Conservation (phyloP, 1,284 basidiomycete genomes). For the Moniliella sp. region DNA sequence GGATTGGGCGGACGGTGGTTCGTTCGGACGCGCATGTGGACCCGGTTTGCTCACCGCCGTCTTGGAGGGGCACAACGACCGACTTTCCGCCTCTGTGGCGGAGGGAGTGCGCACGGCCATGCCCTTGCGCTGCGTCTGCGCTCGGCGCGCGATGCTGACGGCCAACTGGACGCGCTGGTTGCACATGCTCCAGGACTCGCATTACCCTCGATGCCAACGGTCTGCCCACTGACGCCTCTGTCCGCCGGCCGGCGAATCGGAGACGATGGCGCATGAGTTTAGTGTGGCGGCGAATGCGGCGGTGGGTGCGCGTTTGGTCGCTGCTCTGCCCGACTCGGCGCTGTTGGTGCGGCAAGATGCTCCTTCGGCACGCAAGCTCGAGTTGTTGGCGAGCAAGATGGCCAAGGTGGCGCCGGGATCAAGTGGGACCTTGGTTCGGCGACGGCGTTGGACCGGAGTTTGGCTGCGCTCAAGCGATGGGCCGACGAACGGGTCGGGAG, state of each 20-base stretch:
- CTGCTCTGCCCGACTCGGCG: conserved; percentile 81
- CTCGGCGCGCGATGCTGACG: no score
- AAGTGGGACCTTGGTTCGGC: conserved; percentile 57
- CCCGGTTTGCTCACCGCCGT: no score
- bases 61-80: no score
- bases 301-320: conserved; percentile 75
- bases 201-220: conserved; percentile 54
- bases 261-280: conserved; percentile 77
- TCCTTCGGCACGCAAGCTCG: conserved; percentile 52
- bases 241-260: conserved; percentile 49
- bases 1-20: conserved; percentile 77
- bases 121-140: no score
- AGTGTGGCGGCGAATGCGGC: conserved; percentile 78
- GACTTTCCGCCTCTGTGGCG: no score
- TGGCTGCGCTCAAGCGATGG: no score
- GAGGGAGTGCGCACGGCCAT: no score
- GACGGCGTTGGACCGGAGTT: no score
- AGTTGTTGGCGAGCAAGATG: conserved; percentile 53
- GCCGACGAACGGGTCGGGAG: no score
- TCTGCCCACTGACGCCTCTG: conserved; percentile 56
- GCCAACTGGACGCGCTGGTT: no score
- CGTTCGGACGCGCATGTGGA: no score
- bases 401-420: conserved; percentile 63
- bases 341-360: conserved; percentile 77
- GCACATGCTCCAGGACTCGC: no score